Conservation (phyloP, 1,284 basidiomycete genomes). For the Sporisorium reilianum region DNA sequence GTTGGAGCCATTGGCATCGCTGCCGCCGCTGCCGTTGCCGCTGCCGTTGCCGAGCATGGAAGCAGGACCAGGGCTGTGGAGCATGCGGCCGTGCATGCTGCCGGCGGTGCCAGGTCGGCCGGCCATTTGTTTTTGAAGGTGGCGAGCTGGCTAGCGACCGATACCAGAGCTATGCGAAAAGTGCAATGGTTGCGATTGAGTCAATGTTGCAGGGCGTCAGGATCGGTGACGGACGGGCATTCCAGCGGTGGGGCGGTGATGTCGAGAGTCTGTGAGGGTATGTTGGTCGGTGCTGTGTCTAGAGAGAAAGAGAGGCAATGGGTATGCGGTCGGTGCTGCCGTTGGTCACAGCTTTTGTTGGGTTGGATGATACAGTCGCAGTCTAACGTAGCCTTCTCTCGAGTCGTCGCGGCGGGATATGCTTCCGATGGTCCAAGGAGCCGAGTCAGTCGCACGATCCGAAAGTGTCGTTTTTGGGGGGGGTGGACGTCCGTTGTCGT, state of each 20-base stretch:
- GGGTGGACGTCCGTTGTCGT: not conserved
- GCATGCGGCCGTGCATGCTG: constrained; percentile 41
- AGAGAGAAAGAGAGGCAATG: not conserved
- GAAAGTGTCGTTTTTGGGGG: not conserved
- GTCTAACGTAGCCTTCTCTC: not conserved
- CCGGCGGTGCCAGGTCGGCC: constrained; percentile 26
- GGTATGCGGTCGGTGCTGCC: constrained; percentile 6
- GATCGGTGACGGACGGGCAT: constrained; percentile 9
- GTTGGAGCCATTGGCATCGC: constrained; percentile 19
- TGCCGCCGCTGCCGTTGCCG: constrained; percentile 10
- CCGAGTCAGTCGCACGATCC: constrained; percentile 5
- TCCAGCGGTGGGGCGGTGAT: not conserved
- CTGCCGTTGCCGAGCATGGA: constrained; percentile 25
- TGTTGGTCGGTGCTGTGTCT: not conserved
- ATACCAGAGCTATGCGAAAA: not conserved
- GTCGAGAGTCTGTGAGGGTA: not conserved
- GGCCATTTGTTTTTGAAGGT: constrained; percentile 17
- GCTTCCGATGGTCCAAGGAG: constrained; percentile 1
- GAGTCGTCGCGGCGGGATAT: not conserved
- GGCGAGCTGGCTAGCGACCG: not conserved
- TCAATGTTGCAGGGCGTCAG: no score
- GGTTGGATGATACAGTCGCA: constrained; percentile 1
- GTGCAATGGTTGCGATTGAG: not conserved
- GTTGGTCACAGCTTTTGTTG: constrained; percentile 1
- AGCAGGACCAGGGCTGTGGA: constrained; percentile 40